Conservation (phyloP, 176 grass and related monocot species). For the Eleusine coracana region DNA sequence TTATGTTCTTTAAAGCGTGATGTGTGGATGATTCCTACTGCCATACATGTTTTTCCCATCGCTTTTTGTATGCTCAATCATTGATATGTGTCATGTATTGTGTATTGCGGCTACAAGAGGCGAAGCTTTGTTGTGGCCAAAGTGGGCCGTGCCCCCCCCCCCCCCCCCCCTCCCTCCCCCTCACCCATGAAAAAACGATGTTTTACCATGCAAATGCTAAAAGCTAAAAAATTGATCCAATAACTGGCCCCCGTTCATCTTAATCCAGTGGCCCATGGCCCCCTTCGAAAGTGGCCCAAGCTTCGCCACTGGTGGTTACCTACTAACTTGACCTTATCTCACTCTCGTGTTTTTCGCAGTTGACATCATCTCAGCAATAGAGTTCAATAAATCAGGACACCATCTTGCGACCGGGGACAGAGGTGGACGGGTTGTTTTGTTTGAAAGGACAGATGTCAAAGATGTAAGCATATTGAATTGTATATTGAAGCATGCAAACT, state of each 20-base stretch:
- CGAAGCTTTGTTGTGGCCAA: too few species aligned
- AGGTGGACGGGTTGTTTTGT: conserved; percentile 97
- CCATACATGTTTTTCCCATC: conserved; percentile 25
- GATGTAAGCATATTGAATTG: conserved; percentile 64
- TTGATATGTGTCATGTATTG: conserved; percentile 14
- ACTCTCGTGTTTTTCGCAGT: conserved; percentile 54
- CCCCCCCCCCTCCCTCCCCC: too few species aligned
- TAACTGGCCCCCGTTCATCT: too few species aligned
- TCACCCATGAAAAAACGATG: too few species aligned
- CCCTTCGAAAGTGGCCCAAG: too few species aligned
- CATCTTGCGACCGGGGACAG: conserved; percentile 99
- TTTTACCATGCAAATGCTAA: too few species aligned
- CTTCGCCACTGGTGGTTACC: not conserved
- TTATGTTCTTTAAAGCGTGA: too few species aligned
- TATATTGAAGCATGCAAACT: conserved; percentile 11
- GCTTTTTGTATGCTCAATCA: conserved; percentile 23
- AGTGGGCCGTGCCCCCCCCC: too few species aligned
- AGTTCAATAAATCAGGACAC: conserved; percentile 95
- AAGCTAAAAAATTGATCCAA: too few species aligned
- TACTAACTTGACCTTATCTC: conserved; percentile 28
- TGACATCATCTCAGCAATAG: conserved; percentile 99
- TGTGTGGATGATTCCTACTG: not conserved
- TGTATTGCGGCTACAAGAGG: not conserved
- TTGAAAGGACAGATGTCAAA: conserved; percentile 83
- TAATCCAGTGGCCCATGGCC: too few species aligned